A percentile compares a stretch with the other conserved stretches of the same genome.
Conservation (phyloP, 129 eudicot genomes). For the Saposhnikovia divaricata region DNA sequence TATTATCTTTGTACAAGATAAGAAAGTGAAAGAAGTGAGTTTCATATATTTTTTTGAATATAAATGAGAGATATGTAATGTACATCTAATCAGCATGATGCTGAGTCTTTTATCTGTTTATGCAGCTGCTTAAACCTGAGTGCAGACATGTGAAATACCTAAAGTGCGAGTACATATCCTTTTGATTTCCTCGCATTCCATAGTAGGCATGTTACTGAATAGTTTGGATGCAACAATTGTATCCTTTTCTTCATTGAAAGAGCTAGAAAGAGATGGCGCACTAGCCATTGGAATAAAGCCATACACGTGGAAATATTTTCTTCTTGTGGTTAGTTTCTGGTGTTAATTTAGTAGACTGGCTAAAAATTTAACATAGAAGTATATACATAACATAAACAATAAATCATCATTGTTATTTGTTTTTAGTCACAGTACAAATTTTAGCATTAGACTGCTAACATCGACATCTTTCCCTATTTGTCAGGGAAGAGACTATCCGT, state of each 20-base stretch:
- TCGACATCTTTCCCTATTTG: neutral
- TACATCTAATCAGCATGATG: neutral
- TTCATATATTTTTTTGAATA: neutral
- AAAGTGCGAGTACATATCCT: conserved; percentile 43
- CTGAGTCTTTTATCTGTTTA: conserved; percentile 3
- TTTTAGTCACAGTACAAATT: neutral
- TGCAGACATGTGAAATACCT: conserved; percentile 69
- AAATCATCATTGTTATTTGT: neutral
- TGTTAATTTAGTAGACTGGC: no score
- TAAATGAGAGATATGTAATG: neutral
- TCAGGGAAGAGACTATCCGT: conserved; percentile 60
- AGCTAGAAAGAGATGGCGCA: conserved; percentile 53
- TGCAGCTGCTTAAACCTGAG: conserved; percentile 76
- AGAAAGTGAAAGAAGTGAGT: conserved; percentile 81
- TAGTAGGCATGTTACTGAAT: neutral
- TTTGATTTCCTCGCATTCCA: neutral
- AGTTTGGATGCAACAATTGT: conserved; percentile 54
- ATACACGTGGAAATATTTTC: conserved; percentile 67
- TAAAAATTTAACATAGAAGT: neutral
- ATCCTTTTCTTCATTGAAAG: conserved; percentile 68
- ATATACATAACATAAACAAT: neutral
- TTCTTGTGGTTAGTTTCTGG: conserved; percentile 48
- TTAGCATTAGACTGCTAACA: neutral
- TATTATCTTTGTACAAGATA: conserved; percentile 68
- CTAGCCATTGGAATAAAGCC: conserved; percentile 50